Conservation (phyloP, 441 rosid species). For the Brassica hybrid region DNA sequence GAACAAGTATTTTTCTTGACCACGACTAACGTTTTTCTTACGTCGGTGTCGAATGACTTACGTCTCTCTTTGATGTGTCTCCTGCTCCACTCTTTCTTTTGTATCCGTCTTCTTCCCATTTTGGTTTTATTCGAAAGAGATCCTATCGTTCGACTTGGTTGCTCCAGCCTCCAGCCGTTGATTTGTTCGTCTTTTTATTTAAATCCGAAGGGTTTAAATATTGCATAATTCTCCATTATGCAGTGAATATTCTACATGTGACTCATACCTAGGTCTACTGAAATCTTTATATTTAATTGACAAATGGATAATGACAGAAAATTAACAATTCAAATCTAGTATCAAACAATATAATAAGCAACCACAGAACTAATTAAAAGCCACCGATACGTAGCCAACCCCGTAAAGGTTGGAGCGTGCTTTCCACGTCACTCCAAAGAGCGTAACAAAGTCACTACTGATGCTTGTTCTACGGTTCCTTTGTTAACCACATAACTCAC, state of each 20-base stretch:
- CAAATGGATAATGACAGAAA: slow-evolving; percentile 23
- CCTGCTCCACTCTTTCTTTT: neutral
- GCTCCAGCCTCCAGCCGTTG: neutral
- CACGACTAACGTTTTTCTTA: neutral
- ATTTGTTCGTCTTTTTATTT: neutral
- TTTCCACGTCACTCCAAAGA: slow-evolving; percentile 48
- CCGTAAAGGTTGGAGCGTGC: slow-evolving; percentile 60
- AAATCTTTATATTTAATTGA: slow-evolving; percentile 15
- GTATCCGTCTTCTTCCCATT: neutral
- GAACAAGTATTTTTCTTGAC: slow-evolving; percentile 20
- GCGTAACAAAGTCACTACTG: slow-evolving; percentile 35
- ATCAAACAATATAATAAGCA: neutral
- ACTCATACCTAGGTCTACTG: slow-evolving; percentile 24
- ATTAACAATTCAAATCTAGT: neutral
- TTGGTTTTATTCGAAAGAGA: neutral
- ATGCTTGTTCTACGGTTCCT: neutral
- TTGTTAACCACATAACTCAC: neutral
- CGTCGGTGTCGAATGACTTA: neutral
- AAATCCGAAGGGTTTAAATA: neutral
- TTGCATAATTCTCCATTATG: neutral
- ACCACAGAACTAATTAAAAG: slow-evolving; percentile 11
- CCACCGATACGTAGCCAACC: no score
- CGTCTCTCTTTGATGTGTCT: slow-evolving; percentile 2
- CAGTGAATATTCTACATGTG: slow-evolving; percentile 27
- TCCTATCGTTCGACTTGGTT: neutral